Percentiles rank a stretch among this genome's conserved stretches.
These are phyloP conservation scores for Solanum hybrid DNA, from an alignment of 305 asterid species.

Conservation along the genomic window DNA sequence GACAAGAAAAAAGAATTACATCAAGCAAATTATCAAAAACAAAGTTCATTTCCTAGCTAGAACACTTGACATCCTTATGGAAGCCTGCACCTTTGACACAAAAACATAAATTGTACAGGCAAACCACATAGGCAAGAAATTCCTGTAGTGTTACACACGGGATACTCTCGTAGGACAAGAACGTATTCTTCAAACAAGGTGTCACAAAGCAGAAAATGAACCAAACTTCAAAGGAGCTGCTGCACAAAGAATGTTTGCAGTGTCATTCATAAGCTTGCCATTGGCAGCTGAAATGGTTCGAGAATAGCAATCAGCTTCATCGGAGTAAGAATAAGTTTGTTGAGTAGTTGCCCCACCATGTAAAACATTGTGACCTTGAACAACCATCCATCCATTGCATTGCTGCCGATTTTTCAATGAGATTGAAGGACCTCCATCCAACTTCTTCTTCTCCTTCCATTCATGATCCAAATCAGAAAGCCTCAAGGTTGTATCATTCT, in stretches of 20 bases:
- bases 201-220: not conserved
- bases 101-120: not conserved
- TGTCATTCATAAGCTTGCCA: constrained; percentile 30
- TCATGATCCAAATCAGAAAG: constrained; percentile 26
- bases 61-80: not conserved
- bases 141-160: not conserved
- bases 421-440: constrained; percentile 13
- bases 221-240: not conserved
- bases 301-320: constrained; percentile 32
- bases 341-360: constrained; percentile 37
- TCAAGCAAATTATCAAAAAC: not conserved
- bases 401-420: constrained; percentile 27
- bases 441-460: constrained; percentile 33
- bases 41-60: not conserved
- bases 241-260: constrained; percentile 23
- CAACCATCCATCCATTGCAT: constrained; percentile 54
- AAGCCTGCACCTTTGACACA: not conserved
- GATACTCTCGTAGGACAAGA: not conserved
- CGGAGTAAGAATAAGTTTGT: constrained; percentile 34
- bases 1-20: not conserved
- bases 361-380: constrained; percentile 42
- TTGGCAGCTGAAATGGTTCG: constrained; percentile 28
- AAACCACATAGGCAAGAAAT: not conserved
- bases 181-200: not conserved
- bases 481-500: constrained; percentile 19